Percentiles rank a stretch among this genome's conserved stretches.
phyloP scores from a whole-genome alignment of 495 filamentous ascomycete species.

The Parachaetomium inaequale region DNA sequence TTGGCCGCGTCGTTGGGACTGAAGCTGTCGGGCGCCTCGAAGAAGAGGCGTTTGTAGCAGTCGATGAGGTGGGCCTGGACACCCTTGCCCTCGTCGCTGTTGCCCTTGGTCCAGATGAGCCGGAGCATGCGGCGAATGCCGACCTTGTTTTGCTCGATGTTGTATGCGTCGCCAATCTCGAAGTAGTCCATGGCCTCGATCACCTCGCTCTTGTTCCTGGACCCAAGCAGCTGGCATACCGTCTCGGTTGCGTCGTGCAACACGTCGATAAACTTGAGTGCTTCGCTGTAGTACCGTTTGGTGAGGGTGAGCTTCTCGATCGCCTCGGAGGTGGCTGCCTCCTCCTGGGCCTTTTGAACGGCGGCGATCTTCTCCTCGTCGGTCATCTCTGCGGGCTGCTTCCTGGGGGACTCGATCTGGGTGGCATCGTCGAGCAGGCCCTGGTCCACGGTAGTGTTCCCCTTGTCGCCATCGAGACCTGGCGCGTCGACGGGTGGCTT shows the following conservation, averaged over 20 bases:
- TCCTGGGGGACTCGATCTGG: constrained; percentile 63
- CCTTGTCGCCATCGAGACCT: constrained; percentile 62
- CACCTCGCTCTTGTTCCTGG: constrained; percentile 94
- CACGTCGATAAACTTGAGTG: constrained; percentile 91
- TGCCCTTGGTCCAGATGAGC: constrained; percentile 98
- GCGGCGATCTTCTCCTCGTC: constrained; percentile 54
- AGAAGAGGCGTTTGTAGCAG: constrained; percentile 93
- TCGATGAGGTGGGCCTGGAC: constrained; percentile 97
- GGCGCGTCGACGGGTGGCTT: constrained; percentile 75
- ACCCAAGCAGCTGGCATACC: constrained; percentile 81
- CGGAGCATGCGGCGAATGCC: constrained; percentile 93
- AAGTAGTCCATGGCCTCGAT: constrained; percentile 99
- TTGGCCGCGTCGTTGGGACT: constrained; percentile 87
- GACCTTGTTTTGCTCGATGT: constrained; percentile 82
- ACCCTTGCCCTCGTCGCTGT: constrained; percentile 97
- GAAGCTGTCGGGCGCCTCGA: constrained; percentile 86
- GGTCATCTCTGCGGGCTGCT: constrained; percentile 53
- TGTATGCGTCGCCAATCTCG: constrained; percentile 89
- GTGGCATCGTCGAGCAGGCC: constrained; percentile 88
- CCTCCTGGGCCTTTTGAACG: constrained; percentile 66
- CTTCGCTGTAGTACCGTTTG: constrained; percentile 84
- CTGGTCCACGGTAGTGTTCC: constrained; percentile 60
- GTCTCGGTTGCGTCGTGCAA: constrained; percentile 73
- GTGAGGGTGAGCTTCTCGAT: constrained; percentile 83
- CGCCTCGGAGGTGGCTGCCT: constrained; percentile 65